Evolutionary conservation across 2,329 filamentous ascomycete genomes (phyloP).

Genomic region (Arthrobotrys conoides): DNA sequence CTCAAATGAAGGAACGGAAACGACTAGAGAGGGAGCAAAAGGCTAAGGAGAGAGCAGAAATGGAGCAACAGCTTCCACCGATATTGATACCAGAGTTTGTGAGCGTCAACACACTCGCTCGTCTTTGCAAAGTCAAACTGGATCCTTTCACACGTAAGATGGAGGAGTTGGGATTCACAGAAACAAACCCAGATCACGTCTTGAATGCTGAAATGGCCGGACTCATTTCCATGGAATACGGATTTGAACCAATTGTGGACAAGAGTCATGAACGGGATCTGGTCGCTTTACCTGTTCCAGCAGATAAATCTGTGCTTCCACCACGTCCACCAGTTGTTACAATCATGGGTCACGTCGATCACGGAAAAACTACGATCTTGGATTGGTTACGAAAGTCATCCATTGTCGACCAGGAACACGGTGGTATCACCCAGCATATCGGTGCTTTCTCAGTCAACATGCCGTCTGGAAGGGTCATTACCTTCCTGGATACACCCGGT

Average conservation of each 20-base stretch:
- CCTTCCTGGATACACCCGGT: slow-evolving; percentile 95
- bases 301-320: slow-evolving; percentile 78
- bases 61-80: slow-evolving; percentile 70
- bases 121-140: slow-evolving; percentile 78
- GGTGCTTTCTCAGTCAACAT: slow-evolving; percentile 94
- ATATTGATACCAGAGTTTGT: slow-evolving; percentile 93
- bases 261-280: slow-evolving; percentile 78
- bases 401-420: slow-evolving; percentile 90
- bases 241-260: slow-evolving; percentile 86
- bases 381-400: slow-evolving; percentile 95
- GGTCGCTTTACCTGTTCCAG: slow-evolving; percentile 76
- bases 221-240: slow-evolving; percentile 91
- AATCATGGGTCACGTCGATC: slow-evolving; percentile 99
- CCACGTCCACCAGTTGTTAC: slow-evolving; percentile 91
- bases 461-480: slow-evolving; percentile 88
- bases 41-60: slow-evolving; percentile 66
- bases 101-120: slow-evolving; percentile 84
- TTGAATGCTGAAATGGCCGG: slow-evolving; percentile 92
- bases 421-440: slow-evolving; percentile 98
- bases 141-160: slow-evolving; percentile 82
- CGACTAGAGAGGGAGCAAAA: slow-evolving; percentile 68
- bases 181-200: slow-evolving; percentile 84
- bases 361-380: slow-evolving; percentile 96
- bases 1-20: slow-evolving; percentile 67
- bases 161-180: slow-evolving; percentile 89